Evolutionary conservation across 2,329 filamentous ascomycete species (phyloP), one percentile per base, ranked within the genome.

Genomic region (Diaporthe caulivora): DNA sequence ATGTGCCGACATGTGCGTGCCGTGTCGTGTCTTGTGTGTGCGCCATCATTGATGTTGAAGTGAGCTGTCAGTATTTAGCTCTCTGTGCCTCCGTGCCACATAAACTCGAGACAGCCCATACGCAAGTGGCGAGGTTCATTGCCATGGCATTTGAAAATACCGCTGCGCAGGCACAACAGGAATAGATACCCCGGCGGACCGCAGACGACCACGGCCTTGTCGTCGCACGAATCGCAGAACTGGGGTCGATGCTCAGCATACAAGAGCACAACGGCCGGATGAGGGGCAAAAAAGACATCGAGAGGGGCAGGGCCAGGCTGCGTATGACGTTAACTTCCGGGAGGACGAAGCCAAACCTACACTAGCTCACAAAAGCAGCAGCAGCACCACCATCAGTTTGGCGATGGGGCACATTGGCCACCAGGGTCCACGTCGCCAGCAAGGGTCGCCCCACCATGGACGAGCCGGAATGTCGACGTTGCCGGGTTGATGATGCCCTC

Each of bases 261-360:
- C 18, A 31, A 18, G 17, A 65, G 44, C 60, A 31, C 60, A 65
- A 37, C 47, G 60, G 42, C 24, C 5, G 60, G 29, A 26, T 65
- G 60, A 65, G 60, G 60, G 60, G 60, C 44, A 65, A 26, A 13
- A 34, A 34, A 5, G 5, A 1, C 26, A 18, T 26, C 29, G 11
- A 24, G 60, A 24, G 40, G 60, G 60, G 60, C 42, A 49, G 29
- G 42, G 42, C 24, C 58, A 18, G 9, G 17, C 42, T 11, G 21
- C 37, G 31, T 67, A 51, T 67, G 62, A 67, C 62, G 62, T 67
- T 37, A 24, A 67, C 62, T 21, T 67, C 44, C 44, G 44, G 9
- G 13, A 21, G 15, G 11, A 37, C 62, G n/a, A 67, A 34, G 34
- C 34, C 34, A 34, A 40, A 40, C 37, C 37, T 13, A 40, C n/a